Evolutionary conservation across 345 rosid species (phyloP).

Genomic region (Adansonia digitata): DNA sequence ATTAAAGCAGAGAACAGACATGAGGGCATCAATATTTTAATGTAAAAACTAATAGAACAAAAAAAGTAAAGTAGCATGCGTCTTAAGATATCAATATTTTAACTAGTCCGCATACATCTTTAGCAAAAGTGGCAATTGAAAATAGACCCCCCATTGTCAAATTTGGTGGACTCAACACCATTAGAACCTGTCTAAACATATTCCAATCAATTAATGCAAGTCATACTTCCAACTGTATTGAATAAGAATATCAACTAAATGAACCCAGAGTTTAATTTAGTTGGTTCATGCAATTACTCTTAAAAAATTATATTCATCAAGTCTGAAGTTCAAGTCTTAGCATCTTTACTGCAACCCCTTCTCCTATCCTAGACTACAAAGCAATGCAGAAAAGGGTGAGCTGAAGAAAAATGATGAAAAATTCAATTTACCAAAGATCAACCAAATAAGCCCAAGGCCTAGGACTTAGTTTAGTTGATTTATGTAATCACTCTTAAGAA

Average conservation of each 20-base stretch:
- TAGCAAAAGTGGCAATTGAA: background rate
- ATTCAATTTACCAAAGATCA: no score
- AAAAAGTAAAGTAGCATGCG: background rate
- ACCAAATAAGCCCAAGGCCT: no score
- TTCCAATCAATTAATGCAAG: background rate
- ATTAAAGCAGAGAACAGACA: background rate
- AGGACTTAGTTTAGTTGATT: no score
- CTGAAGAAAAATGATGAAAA: no score
- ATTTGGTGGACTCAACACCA: background rate
- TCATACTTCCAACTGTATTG: background rate
- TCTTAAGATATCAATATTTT: background rate
- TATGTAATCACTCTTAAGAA: no score
- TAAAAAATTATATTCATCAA: no score
- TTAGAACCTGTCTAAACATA: background rate
- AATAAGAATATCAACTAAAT: background rate
- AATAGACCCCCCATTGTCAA: background rate
- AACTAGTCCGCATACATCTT: background rate
- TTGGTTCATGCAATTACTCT: no score
- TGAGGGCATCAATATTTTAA: background rate
- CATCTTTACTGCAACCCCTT: no score
- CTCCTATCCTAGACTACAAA: no score
- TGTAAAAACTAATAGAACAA: background rate
- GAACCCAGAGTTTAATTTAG: no score
- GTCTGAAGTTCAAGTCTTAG: no score
- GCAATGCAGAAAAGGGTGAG: no score